Evolutionary conservation across 805 yeast species (phyloP).

Genomic region (Lachancea fermentati): DNA sequence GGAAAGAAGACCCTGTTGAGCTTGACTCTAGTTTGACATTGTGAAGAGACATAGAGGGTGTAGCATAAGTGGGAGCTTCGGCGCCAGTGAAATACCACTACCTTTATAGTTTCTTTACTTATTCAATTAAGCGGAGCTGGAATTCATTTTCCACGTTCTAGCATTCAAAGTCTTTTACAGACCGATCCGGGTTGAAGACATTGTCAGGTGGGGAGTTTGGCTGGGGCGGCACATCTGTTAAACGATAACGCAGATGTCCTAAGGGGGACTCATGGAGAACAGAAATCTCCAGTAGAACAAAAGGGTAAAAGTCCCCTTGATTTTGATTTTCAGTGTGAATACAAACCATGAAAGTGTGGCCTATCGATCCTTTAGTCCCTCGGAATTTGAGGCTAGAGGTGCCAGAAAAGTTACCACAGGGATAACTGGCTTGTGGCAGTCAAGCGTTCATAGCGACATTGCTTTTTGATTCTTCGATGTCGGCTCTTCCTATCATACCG

Average conservation of each 20-base stretch:
- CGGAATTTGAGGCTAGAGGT: slow-evolving; percentile 43
- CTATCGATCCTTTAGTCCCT: slow-evolving; percentile 45
- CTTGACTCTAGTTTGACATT: slow-evolving; percentile 42
- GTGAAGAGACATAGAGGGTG: slow-evolving; percentile 35
- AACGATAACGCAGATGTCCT: slow-evolving; percentile 43
- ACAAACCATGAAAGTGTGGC: slow-evolving; percentile 45
- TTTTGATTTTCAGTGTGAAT: slow-evolving; percentile 43
- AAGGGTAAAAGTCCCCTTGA: slow-evolving; percentile 43
- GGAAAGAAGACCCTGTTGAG: slow-evolving; percentile 35
- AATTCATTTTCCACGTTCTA: slow-evolving; percentile 33
- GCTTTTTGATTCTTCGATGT: slow-evolving; percentile 45
- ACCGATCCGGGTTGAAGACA: slow-evolving; percentile 35
- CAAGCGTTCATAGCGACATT: slow-evolving; percentile 45
- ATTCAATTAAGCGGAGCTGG: slow-evolving; percentile 38
- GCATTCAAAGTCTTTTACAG: slow-evolving; percentile 31
- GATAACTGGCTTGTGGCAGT: slow-evolving; percentile 43
- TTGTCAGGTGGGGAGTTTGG: slow-evolving; percentile 42
- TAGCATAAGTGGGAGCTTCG: slow-evolving; percentile 41
- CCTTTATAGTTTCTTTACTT: slow-evolving; percentile 35
- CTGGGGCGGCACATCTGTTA: slow-evolving; percentile 45
- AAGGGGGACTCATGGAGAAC: slow-evolving; percentile 44
- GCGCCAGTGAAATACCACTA: slow-evolving; percentile 42
- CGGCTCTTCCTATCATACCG: slow-evolving; percentile 48
- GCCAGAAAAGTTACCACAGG: slow-evolving; percentile 41
- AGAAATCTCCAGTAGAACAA: slow-evolving; percentile 44